Conservation (phyloP, 495 filamentous ascomycete genomes). For the Aspergillus steynii region DNA sequence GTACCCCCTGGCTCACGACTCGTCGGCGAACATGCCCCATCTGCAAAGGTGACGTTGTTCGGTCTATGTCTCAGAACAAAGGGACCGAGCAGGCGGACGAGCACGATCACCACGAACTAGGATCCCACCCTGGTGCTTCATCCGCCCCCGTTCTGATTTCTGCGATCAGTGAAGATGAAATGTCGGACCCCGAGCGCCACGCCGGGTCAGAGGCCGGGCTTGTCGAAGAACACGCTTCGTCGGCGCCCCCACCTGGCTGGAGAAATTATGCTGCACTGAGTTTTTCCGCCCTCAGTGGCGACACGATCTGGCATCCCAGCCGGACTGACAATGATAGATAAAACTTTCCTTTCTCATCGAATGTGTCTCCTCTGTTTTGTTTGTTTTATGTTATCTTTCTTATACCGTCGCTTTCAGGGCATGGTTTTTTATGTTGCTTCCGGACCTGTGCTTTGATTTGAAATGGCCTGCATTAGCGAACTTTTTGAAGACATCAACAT, state of each 20-base stretch:
- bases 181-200: constrained; percentile 42
- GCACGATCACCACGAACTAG: constrained; percentile 13
- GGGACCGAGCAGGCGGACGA: constrained; percentile 49
- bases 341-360: constrained; percentile 15
- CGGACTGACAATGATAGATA: constrained; percentile 46
- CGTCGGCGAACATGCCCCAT: constrained; percentile 94
- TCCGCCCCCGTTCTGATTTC: constrained; percentile 50
- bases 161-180: constrained; percentile 29
- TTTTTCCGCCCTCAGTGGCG: constrained; percentile 52
- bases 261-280: constrained; percentile 46
- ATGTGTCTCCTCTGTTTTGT: constrained; percentile 18
- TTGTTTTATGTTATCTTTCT: constrained; percentile 7
- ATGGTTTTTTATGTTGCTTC: constrained; percentile 9
- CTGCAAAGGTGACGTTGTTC: constrained; percentile 95
- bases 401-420: constrained; percentile 13
- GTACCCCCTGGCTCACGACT: constrained; percentile 97
- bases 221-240: constrained; percentile 39
- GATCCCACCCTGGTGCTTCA: constrained; percentile 36
- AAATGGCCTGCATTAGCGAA: constrained; percentile 42
- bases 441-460: constrained; percentile 26
- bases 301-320: constrained; percentile 51
- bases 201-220: constrained; percentile 39
- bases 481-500: constrained; percentile 24
- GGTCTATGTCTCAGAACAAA: constrained; percentile 50
- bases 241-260: constrained; percentile 41